These are phyloP conservation scores for Blastomyces percursus DNA, from an alignment of 2,329 filamentous ascomycete genomes.

Conservation along the genomic window DNA sequence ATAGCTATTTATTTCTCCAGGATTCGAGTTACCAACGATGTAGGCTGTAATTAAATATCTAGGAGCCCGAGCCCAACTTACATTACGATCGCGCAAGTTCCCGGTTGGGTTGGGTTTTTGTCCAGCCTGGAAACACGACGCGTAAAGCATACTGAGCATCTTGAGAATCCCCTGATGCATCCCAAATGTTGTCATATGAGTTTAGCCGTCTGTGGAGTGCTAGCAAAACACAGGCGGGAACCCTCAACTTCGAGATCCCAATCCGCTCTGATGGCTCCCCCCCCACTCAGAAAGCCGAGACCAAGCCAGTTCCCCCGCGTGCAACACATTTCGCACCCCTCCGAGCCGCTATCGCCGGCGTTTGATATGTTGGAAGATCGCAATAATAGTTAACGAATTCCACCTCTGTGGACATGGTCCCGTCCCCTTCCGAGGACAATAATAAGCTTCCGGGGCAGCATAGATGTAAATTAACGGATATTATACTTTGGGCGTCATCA, in stretches of 20 bases:
- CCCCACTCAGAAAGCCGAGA: not conserved
- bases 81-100: too few relatives aligned
- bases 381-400: not conserved
- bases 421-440: too few relatives aligned
- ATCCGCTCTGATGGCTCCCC: not conserved
- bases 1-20: not conserved
- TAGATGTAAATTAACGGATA: not conserved
- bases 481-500: not conserved
- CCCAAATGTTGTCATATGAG: not conserved
- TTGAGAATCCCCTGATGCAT: not conserved
- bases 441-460: not conserved
- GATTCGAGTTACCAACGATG: not conserved
- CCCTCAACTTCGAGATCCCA: not conserved
- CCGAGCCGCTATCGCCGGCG: not conserved
- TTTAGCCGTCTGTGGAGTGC: not conserved
- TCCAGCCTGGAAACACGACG: too few relatives aligned
- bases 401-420: not conserved
- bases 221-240: not conserved
- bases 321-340: not conserved
- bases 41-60: too few relatives aligned
- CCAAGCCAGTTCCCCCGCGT: not conserved
- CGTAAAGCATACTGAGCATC: too few relatives aligned
- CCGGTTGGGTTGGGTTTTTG: too few relatives aligned
- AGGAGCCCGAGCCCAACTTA: too few relatives aligned
- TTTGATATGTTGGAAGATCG: constrained; percentile 1